Evolutionary conservation across 1,284 basidiomycete species (phyloP).

Genomic region (Amylostereum areolatum): DNA sequence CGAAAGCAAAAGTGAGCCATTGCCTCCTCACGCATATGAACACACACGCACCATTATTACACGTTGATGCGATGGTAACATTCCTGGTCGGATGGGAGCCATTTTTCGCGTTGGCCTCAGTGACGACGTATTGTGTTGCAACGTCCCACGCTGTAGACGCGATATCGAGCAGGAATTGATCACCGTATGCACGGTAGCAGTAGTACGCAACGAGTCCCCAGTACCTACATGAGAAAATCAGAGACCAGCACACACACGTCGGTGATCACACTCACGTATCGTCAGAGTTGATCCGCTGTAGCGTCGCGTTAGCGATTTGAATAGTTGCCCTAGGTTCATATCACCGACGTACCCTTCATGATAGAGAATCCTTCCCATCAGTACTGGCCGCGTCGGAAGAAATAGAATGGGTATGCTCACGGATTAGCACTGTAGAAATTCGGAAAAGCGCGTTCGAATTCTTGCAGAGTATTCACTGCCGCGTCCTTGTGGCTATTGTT

Average conservation of each 20-base stretch:
- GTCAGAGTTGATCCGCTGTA: too few species aligned
- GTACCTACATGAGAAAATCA: background rate
- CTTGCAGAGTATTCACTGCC: background rate
- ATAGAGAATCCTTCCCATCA: too few species aligned
- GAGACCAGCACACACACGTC: background rate
- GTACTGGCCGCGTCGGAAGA: too few species aligned
- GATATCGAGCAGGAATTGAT: background rate
- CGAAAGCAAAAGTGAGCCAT: background rate
- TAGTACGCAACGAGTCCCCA: background rate
- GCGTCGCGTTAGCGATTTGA: too few species aligned
- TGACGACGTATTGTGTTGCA: background rate
- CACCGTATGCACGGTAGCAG: background rate
- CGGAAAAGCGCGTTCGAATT: background rate
- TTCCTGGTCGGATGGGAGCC: background rate
- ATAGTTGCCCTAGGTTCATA: too few species aligned
- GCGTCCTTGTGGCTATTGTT: background rate
- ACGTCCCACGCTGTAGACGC: background rate
- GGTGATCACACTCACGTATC: background rate
- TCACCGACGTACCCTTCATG: too few species aligned
- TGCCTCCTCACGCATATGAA: background rate
- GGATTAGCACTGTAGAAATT: too few species aligned
- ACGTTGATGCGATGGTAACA: background rate
- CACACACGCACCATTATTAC: background rate
- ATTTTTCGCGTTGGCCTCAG: background rate
- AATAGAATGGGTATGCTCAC: too few species aligned